Conservation (phyloP, 2,329 filamentous ascomycete species). For the Ophiocordyceps camponoti-rufipedis region DNA sequence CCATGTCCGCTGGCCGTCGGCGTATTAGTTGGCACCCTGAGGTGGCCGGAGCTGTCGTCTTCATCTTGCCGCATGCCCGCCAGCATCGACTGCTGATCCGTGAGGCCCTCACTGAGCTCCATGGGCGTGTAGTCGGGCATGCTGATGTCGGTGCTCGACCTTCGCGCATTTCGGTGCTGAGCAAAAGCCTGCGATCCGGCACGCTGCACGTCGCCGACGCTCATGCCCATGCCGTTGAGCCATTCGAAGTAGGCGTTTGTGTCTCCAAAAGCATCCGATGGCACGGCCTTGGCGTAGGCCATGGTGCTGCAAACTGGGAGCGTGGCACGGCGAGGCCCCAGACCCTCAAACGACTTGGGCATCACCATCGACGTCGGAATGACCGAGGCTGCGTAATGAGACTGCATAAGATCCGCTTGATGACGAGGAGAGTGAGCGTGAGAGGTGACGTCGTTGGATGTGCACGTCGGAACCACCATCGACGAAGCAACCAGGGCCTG, state of each 20-base stretch:
- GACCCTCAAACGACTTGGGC: neutral
- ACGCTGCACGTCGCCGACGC: conserved; percentile 1
- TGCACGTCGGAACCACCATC: conserved; percentile 21
- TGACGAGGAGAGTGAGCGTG: conserved; percentile 45
- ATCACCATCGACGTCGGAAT: neutral
- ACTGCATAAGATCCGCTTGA: conserved; percentile 3
- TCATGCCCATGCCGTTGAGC: conserved; percentile 7
- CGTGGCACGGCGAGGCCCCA: conserved; percentile 2
- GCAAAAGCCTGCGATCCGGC: conserved; percentile 1
- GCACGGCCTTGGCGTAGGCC: neutral
- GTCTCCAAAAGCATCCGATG: conserved; percentile 7
- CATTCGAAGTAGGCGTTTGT: conserved; percentile 12
- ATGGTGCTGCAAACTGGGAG: conserved; percentile 3
- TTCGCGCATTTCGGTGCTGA: conserved; percentile 5
- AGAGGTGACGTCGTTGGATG: conserved; percentile 29
- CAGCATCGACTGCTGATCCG: conserved; percentile 3
- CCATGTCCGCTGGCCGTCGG: conserved; percentile 12
- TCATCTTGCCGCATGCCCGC: conserved; percentile 15
- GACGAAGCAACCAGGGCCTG: conserved; percentile 23
- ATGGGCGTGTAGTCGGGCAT: conserved; percentile 21
- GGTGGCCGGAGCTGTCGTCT: conserved; percentile 6
- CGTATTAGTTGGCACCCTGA: conserved; percentile 24
- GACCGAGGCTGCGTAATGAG: neutral
- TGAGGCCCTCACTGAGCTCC: conserved; percentile 1
- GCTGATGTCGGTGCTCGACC: conserved; percentile 19